These are phyloP conservation scores for Cudoniella acicularis DNA, from an alignment of 495 filamentous ascomycete genomes.

Conservation along the genomic window DNA sequence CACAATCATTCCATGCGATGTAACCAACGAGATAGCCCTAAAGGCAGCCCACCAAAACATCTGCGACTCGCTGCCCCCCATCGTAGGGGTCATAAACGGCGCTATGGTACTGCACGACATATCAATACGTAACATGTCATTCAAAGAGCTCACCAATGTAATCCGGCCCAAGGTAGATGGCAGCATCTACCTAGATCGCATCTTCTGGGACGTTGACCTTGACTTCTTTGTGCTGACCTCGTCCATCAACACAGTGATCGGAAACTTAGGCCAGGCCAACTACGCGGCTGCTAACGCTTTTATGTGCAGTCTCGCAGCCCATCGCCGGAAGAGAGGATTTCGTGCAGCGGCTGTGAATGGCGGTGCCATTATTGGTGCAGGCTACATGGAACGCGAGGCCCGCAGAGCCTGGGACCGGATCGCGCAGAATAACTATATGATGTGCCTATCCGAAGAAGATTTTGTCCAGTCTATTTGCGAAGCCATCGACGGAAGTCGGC, in stretches of 20 bases:
- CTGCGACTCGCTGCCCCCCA: no score
- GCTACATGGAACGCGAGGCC: slow-evolving; percentile 34
- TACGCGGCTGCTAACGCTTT: slow-evolving; percentile 52
- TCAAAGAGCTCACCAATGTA: no score
- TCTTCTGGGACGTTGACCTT: no score
- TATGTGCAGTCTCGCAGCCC: slow-evolving; percentile 29
- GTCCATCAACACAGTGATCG: slow-evolving; percentile 42
- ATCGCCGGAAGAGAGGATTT: slow-evolving; percentile 20
- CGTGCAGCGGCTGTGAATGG: slow-evolving; percentile 48
- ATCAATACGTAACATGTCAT: no score
- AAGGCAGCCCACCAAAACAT: no score
- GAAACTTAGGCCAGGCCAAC: slow-evolving; percentile 42
- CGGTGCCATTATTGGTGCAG: slow-evolving; percentile 52
- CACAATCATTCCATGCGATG: no score
- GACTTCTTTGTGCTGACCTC: slow-evolving; percentile 56
- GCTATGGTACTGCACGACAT: no score
- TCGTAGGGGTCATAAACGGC: no score
- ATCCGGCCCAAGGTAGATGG: no score
- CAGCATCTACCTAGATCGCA: no score
- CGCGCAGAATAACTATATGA: neutral
- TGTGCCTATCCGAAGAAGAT: neutral
- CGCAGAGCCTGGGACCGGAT: neutral
- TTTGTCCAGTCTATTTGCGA: neutral
- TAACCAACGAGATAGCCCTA: no score
- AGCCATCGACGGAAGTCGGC: neutral